Evolutionary conservation across 75 land plant genomes (phyloP).

Genomic region (Picea sitchensis): DNA sequence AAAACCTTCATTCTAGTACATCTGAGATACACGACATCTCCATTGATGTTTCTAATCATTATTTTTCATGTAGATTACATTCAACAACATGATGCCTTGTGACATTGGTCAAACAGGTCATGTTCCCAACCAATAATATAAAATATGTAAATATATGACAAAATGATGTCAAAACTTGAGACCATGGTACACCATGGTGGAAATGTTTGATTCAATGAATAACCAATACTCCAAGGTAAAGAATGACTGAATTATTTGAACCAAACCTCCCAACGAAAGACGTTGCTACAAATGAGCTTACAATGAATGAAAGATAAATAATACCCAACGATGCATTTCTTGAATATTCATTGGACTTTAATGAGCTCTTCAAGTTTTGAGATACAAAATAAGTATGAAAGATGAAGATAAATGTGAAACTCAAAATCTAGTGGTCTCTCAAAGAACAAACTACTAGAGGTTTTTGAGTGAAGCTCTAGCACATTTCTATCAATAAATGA

Average conservation of each 20-base stretch:
- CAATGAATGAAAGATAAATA: constrained; percentile 70
- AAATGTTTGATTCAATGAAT: constrained; percentile 67
- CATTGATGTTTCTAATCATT: constrained; percentile 83
- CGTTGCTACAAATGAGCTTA: constrained; percentile 67
- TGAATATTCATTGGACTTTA: constrained; percentile 57
- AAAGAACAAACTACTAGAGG: not conserved
- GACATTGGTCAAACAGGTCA: constrained; percentile 81
- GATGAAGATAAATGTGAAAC: constrained; percentile 64
- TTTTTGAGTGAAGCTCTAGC: no score
- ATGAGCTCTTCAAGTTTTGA: constrained; percentile 76
- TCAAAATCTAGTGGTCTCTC: constrained; percentile 68
- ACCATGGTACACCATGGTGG: constrained; percentile 85
- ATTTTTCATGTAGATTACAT: constrained; percentile 54
- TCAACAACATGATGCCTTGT: constrained; percentile 72
- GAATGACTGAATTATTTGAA: constrained; percentile 59
- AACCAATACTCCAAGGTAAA: constrained; percentile 81
- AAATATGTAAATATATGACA: constrained; percentile 84
- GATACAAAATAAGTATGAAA: constrained; percentile 79
- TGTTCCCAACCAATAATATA: constrained; percentile 88
- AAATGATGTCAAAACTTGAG: constrained; percentile 45
- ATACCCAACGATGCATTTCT: constrained; percentile 74
- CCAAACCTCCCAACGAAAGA: constrained; percentile 54
- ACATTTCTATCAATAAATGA: no score
- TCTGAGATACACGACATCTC: constrained; percentile 21
- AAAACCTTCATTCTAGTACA: no score